A percentile compares a stretch with the other conserved stretches of the same genome.
These are phyloP conservation scores for Suillus subalutaceus DNA, from an alignment of 768 basidiomycete genomes.

Conservation along the genomic window DNA sequence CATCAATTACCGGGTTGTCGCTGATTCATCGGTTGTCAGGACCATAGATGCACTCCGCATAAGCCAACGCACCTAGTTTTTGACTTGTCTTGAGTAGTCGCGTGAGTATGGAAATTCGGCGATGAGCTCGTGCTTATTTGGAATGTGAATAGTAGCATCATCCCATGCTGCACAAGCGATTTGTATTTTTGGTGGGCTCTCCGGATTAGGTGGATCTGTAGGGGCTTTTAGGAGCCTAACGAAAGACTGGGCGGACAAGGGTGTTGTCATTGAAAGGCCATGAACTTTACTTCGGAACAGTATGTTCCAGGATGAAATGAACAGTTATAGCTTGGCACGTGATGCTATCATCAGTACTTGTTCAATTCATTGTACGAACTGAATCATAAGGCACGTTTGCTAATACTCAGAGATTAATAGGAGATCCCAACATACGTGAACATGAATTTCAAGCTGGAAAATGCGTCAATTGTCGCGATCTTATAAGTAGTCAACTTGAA, in stretches of 20 bases:
- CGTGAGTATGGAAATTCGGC: slow-evolving; percentile 75
- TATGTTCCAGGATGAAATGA: not conserved
- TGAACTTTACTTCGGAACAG: not conserved
- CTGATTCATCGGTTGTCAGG: not conserved
- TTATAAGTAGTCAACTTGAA: too few relatives aligned
- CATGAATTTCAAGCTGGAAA: not conserved
- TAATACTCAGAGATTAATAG: not conserved
- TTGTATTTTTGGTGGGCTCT: slow-evolving; percentile 65
- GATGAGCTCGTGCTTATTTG: slow-evolving; percentile 76
- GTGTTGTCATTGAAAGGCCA: slow-evolving; percentile 4
- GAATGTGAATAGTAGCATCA: slow-evolving; percentile 57
- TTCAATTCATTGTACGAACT: not conserved
- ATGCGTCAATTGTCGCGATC: not conserved
- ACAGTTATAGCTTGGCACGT: slow-evolving; percentile 3
- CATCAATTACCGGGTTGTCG: slow-evolving; percentile 53
- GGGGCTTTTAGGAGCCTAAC: slow-evolving; percentile 74
- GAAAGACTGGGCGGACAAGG: slow-evolving; percentile 65
- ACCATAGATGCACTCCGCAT: not conserved
- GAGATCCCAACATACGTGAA: not conserved
- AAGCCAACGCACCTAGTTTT: slow-evolving; percentile 45
- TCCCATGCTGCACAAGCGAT: slow-evolving; percentile 71
- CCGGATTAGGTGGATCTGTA: slow-evolving; percentile 65
- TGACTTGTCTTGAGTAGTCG: slow-evolving; percentile 60
- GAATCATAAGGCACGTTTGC: not conserved
- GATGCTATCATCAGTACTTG: not conserved